These are phyloP conservation scores for Lecanicillium sp. DNA, from an alignment of 2,329 filamentous ascomycete genomes.

Conservation along the genomic window DNA sequence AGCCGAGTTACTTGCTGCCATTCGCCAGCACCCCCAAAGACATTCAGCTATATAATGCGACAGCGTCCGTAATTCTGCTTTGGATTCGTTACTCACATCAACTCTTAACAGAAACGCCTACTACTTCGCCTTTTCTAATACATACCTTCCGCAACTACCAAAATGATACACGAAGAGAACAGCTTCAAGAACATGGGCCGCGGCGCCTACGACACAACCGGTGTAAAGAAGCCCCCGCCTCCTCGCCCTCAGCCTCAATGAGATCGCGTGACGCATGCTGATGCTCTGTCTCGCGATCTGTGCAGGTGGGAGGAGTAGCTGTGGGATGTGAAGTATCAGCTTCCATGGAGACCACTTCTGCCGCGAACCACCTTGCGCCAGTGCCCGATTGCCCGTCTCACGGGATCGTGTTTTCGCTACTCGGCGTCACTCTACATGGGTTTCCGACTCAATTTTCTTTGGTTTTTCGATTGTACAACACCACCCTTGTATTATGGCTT, in stretches of 20 bases:
- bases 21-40: no score
- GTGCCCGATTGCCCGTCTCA: not conserved
- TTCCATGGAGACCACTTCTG: conserved; percentile 5
- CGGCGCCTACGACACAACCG: conserved; percentile 44
- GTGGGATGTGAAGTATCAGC: not conserved
- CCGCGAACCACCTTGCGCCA: not conserved
- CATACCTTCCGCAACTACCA: conserved; percentile 14
- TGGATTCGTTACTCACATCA: conserved; percentile 2
- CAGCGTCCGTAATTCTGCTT: no score
- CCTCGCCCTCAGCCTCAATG: conserved; percentile 32
- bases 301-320: not conserved
- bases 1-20: no score
- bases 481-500: conserved; percentile 18
- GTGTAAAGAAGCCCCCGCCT: conserved; percentile 35
- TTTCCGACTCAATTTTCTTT: conserved; percentile 14
- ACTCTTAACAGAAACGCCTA: not conserved
- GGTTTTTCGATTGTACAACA: conserved; percentile 11
- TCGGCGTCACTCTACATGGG: conserved; percentile 1
- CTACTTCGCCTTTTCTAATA: conserved; percentile 2
- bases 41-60: not conserved
- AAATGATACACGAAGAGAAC: conserved; percentile 27
- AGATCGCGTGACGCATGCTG: conserved; percentile 6
- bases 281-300: no score
- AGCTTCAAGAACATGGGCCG: conserved; percentile 38
- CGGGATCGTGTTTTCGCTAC: conserved; percentile 4